Evolutionary conservation across 352 stramenopile genomes (phyloP).

Genomic region (Globisporangium echinulatum): DNA sequence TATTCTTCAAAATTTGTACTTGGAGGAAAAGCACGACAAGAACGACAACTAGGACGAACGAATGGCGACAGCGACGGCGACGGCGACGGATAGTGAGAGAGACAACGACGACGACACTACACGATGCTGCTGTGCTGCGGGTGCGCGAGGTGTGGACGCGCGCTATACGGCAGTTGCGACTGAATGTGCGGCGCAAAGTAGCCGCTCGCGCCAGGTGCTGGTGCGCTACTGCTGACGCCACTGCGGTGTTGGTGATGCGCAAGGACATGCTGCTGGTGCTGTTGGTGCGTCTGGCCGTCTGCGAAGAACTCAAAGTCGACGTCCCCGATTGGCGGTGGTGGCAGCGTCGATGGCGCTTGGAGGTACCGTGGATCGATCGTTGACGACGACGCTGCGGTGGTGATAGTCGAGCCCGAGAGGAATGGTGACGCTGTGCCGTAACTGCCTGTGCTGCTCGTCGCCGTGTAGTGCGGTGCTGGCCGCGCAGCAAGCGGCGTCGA

Average conservation of each 20-base stretch:
- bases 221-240: not conserved
- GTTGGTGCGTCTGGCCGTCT: conserved; percentile 5
- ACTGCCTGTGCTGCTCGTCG: conserved; percentile 1
- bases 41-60: no score
- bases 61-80: no score
- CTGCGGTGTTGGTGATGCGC: not conserved
- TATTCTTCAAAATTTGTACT: no score
- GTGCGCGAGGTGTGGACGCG: conserved; percentile 14
- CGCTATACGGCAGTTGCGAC: conserved; percentile 5
- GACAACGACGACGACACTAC: conserved; percentile 5
- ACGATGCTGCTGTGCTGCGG: conserved; percentile 10
- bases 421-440: conserved; percentile 4
- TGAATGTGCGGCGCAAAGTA: conserved; percentile 5
- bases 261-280: not conserved
- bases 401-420: not conserved
- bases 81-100: conserved; percentile 3
- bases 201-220: not conserved
- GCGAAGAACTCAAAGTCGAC: conserved; percentile 25
- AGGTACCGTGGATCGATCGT: conserved; percentile 17
- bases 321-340: conserved; percentile 11
- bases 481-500: not conserved
- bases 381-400: conserved; percentile 16
- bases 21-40: no score
- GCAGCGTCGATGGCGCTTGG: conserved; percentile 13
- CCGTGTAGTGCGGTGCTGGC: conserved; percentile 2